Evolutionary conservation across 352 stramenopile species (phyloP), one percentile per base, ranked within the genome.

Genomic region (Globisporangium paroecandrum): DNA sequence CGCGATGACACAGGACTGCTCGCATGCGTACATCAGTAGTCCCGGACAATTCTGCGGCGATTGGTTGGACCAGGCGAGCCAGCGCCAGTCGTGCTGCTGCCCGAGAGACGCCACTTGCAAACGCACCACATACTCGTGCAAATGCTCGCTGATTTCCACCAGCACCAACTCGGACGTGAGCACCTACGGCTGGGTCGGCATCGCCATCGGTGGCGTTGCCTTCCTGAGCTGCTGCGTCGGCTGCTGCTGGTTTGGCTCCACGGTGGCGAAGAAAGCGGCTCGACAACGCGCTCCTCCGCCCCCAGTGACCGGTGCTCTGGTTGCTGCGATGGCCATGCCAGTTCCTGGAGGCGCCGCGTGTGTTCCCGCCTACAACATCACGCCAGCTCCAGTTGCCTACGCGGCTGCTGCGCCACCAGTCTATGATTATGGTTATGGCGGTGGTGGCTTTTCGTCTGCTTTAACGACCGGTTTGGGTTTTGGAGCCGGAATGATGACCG

Each of bases 11-110:
- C 62, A 66, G 2, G 64, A 78, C 25, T 81, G 74, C 54, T 75
- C 68, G 24, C 65, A 62, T 18, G 70, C 74, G 12, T 77, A 76
- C 32, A 51, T 66, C 13, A 64, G 68, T 13, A 25, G n/a, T 0
- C 71, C 74, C 0, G 74, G 74, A 8, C 62, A 77, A 47, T 72
- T 64, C 53, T 80, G 74, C 49, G 69, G 65, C 55, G 43, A 75
- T 24, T 80, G 74, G 74, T 58, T 74, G 9, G 74, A 80, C 38
- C 56, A 68, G 24, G 24, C 32, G 1, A 73, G 54, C 32, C 57
- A 75, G 27, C 64, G 54, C 27, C 64, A 73, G 55, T 56, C 29
- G 13, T 80, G 74, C 68, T 80, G 74, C 58, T 80, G 74, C 29
- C 65, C 74, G 6, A 38, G 24, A 5, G 68, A 73, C 1, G 62